These are phyloP conservation scores for Crithidia fasciculata DNA, from an alignment of 208 protist genomes.

Conservation along the genomic window DNA sequence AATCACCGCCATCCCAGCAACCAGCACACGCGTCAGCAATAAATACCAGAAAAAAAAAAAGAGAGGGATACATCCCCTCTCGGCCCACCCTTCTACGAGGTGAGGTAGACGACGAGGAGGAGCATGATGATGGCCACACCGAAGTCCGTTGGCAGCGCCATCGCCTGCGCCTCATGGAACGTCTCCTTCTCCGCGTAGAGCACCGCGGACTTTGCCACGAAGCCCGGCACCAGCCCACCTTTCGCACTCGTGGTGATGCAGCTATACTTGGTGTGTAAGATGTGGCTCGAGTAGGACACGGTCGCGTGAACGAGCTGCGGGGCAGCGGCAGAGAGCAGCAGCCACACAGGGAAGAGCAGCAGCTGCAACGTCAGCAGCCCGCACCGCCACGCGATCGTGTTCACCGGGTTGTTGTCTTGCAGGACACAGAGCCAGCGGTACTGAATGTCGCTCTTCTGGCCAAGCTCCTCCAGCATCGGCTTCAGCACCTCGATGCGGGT, in stretches of 20 bases:
- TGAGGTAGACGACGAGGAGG: conserved; percentile 61
- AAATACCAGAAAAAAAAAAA: no score
- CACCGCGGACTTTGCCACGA: conserved; percentile 46
- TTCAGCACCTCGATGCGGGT: conserved; percentile 44
- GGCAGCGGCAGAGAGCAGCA: conserved; percentile 55
- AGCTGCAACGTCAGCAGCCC: conserved; percentile 59
- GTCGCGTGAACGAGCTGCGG: conserved; percentile 84
- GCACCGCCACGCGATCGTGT: conserved; percentile 56
- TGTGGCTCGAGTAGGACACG: conserved; percentile 65
- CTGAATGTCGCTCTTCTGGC: conserved; percentile 52
- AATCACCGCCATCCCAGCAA: no score
- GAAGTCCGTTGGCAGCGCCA: conserved; percentile 67
- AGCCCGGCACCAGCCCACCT: conserved; percentile 37
- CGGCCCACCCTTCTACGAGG: conserved; percentile 16
- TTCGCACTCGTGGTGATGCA: conserved; percentile 45
- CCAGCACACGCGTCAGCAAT: no score
- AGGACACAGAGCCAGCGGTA: conserved; percentile 61
- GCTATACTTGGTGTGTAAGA: conserved; percentile 74
- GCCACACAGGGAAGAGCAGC: conserved; percentile 67
- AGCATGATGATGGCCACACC: conserved; percentile 57
- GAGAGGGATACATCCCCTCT: background rate
- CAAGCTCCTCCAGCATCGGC: conserved; percentile 57
- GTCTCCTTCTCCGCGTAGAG: conserved; percentile 42
- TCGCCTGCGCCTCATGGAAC: conserved; percentile 63
- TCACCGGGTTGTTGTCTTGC: conserved; percentile 41